Percentiles rank a stretch among this genome's conserved stretches.
Conservation (phyloP, 495 filamentous ascomycete genomes). For the Tuber calosporum region DNA sequence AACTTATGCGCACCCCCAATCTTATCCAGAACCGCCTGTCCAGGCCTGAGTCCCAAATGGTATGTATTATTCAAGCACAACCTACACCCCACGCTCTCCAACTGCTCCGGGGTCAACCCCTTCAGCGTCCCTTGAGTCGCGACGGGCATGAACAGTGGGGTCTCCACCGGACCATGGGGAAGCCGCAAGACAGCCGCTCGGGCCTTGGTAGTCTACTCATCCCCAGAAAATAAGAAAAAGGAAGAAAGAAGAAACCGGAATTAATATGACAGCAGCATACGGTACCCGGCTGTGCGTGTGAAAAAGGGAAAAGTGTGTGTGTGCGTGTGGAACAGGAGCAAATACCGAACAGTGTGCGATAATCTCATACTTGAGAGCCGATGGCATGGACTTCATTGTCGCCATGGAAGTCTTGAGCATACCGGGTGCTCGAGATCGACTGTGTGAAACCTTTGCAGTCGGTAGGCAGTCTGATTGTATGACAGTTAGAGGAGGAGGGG, state of each 20-base stretch:
- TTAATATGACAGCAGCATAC: not conserved
- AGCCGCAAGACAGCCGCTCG: slow-evolving; percentile 83
- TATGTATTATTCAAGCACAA: slow-evolving; percentile 97
- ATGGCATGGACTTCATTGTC: slow-evolving; percentile 51
- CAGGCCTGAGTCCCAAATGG: slow-evolving; percentile 89
- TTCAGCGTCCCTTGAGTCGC: slow-evolving; percentile 97
- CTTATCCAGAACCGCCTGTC: slow-evolving; percentile 74
- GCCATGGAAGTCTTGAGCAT: slow-evolving; percentile 44
- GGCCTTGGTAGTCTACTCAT: slow-evolving; percentile 76
- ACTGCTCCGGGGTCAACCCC: slow-evolving; percentile 83
- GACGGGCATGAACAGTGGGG: slow-evolving; percentile 97
- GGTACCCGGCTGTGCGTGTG: not conserved
- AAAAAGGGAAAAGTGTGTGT: no score
- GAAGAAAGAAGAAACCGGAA: slow-evolving; percentile 1
- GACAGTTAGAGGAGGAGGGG: not conserved
- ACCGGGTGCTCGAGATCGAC: not conserved
- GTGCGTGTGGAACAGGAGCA: not conserved
- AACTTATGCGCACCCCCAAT: slow-evolving; percentile 89
- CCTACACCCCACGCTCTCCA: slow-evolving; percentile 79
- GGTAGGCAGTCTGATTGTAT: not conserved
- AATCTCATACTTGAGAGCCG: slow-evolving; percentile 75
- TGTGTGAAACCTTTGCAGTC: not conserved
- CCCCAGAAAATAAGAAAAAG: not conserved
- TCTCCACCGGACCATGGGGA: slow-evolving; percentile 80
- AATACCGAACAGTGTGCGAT: slow-evolving; percentile 73